Evolutionary conservation across 495 filamentous ascomycete genomes (phyloP).

Genomic region (Penicillium cataractarum): DNA sequence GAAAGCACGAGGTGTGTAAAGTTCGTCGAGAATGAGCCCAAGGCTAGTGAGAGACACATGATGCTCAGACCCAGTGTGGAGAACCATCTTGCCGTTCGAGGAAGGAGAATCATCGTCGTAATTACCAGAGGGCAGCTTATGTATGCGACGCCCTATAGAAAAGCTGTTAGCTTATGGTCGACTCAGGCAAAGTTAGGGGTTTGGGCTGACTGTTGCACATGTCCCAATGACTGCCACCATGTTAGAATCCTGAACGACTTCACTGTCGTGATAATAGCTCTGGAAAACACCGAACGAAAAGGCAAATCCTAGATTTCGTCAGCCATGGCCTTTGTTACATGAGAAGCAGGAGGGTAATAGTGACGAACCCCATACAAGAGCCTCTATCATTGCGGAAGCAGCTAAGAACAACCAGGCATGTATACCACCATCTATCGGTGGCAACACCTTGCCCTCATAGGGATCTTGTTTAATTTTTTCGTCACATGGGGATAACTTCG

Average conservation of each 20-base stretch:
- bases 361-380: constrained; percentile 24
- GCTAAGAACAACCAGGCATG: constrained; percentile 29
- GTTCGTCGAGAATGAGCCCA: constrained; percentile 49
- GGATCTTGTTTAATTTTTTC: not conserved
- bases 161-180: not conserved
- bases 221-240: constrained; percentile 48
- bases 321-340: not conserved
- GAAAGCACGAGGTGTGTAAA: constrained; percentile 52
- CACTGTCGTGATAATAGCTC: constrained; percentile 35
- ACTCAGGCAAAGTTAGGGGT: not conserved
- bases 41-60: constrained; percentile 43
- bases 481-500: constrained; percentile 10
- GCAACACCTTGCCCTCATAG: not conserved
- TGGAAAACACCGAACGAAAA: constrained; percentile 33
- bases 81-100: constrained; percentile 25
- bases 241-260: constrained; percentile 36
- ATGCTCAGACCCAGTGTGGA: constrained; percentile 30
- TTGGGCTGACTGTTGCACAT: constrained; percentile 48
- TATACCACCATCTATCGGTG: constrained; percentile 24
- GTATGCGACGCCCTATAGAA: constrained; percentile 28
- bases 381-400: constrained; percentile 25
- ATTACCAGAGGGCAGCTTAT: constrained; percentile 26
- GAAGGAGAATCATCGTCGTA: constrained; percentile 27
- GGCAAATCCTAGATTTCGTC: constrained; percentile 22
- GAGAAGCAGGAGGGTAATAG: not conserved